Evolutionary conservation across 192 early-diverging fungal genomes (phyloP).

Genomic region (Rhizoclosmatium globosum): DNA sequence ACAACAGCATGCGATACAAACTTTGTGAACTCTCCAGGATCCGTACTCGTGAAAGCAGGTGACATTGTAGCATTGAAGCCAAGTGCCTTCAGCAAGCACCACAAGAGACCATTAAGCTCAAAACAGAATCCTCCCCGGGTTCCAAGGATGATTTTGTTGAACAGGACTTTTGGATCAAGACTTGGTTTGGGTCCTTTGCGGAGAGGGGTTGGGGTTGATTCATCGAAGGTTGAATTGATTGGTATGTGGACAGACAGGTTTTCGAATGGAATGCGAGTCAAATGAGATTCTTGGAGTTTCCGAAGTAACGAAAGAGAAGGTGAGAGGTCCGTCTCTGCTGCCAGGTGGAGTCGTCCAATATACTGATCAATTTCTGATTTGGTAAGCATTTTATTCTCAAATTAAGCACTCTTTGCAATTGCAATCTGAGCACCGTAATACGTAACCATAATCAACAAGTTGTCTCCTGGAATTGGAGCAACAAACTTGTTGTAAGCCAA

Average conservation of each 20-base stretch:
- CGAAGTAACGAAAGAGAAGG: not conserved
- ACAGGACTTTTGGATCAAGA: not conserved
- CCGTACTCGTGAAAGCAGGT: not conserved
- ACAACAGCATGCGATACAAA: not conserved
- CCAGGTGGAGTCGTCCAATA: too few relatives aligned
- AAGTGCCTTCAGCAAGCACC: not conserved
- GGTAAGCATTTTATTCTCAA: not conserved
- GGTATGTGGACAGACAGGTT: not conserved
- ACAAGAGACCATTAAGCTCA: not conserved
- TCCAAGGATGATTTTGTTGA: not conserved
- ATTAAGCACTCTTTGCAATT: conserved; percentile 9
- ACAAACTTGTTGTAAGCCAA: conserved; percentile 20
- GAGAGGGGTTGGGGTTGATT: not conserved
- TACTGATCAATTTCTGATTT: too few relatives aligned
- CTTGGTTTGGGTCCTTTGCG: not conserved
- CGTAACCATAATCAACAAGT: conserved; percentile 18
- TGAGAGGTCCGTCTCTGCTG: too few relatives aligned
- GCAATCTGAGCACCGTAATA: conserved; percentile 10
- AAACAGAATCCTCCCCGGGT: not conserved
- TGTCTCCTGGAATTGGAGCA: not conserved
- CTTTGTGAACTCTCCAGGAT: not conserved
- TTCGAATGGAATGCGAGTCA: not conserved
- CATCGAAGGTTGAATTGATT: not conserved
- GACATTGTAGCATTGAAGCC: not conserved
- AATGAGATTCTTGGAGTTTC: not conserved